phyloP scores from a whole-genome alignment of 306 rosid genomes.

The Biancaea sappan region DNA sequence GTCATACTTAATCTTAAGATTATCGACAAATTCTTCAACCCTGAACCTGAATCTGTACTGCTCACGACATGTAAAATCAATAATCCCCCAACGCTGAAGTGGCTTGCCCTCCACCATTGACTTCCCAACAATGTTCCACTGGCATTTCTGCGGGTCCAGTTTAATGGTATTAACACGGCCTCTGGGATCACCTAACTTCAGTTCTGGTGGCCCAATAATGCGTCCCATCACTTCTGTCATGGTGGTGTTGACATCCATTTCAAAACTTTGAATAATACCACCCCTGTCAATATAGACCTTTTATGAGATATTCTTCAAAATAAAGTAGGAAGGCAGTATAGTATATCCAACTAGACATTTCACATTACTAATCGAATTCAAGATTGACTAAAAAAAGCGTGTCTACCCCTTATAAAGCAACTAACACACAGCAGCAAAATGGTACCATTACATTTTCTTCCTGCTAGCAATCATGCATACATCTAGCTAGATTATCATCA shows the following conservation, averaged over 20 bases:
- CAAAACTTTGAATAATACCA: conserved; percentile 54
- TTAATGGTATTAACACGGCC: conserved; percentile 46
- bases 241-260: conserved; percentile 53
- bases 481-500: background rate
- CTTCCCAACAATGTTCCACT: conserved; percentile 70
- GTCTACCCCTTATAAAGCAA: background rate
- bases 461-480: background rate
- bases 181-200: conserved; percentile 57
- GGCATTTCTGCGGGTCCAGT: conserved; percentile 64
- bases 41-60: conserved; percentile 23
- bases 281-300: conserved; percentile 51
- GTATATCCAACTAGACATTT: no score
- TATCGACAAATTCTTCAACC: conserved; percentile 42
- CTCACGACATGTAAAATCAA: conserved; percentile 52
- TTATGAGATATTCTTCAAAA: conserved; percentile 7
- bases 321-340: background rate
- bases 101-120: conserved; percentile 65
- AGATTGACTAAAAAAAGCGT: background rate
- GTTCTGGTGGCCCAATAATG: conserved; percentile 67
- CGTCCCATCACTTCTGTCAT: conserved; percentile 68
- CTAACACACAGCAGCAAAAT: background rate
- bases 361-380: no score
- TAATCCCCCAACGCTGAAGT: conserved; percentile 60
- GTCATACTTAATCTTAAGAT: conserved; percentile 47
- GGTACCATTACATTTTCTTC: no score